Evolutionary conservation across 371 early-diverging fungal genomes (phyloP).

Genomic region (Actinomortierella ambigua): DNA sequence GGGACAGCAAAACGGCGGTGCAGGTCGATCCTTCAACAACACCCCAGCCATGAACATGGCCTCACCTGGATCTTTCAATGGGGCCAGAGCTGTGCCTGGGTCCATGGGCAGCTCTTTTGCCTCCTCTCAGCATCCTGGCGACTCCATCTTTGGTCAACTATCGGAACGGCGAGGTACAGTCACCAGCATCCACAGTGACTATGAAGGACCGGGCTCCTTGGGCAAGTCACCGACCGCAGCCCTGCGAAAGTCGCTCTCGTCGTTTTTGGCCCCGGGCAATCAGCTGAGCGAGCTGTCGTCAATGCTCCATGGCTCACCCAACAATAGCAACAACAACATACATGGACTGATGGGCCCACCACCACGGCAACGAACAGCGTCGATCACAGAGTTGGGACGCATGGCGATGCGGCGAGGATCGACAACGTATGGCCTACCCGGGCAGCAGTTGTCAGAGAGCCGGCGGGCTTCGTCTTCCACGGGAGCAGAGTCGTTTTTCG

Average conservation of each 20-base stretch:
- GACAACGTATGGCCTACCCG: constrained; percentile 6
- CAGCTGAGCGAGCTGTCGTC: too few relatives aligned
- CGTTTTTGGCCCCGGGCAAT: constrained; percentile 12
- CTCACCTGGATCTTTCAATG: constrained; percentile 19
- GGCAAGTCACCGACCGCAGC: constrained; percentile 38
- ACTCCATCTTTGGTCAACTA: background rate
- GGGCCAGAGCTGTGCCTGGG: constrained; percentile 31
- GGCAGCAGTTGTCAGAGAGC: constrained; percentile 23
- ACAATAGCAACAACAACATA: too few relatives aligned
- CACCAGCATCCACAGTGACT: constrained; percentile 16
- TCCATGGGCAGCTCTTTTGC: constrained; percentile 14
- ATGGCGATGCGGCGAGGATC: constrained; percentile 41
- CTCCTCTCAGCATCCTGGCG: background rate
- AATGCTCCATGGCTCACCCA: too few relatives aligned
- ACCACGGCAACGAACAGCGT: constrained; percentile 39
- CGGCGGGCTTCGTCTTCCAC: constrained; percentile 20
- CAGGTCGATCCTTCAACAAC: too few relatives aligned
- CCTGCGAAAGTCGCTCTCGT: constrained; percentile 26
- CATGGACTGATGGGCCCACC: too few relatives aligned
- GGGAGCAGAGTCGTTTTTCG: constrained; percentile 25
- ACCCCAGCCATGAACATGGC: too few relatives aligned
- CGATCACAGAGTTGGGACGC: constrained; percentile 39
- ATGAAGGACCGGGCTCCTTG: constrained; percentile 17
- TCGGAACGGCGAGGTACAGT: constrained; percentile 3
- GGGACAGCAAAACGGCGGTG: constrained; percentile 3